A percentile compares a stretch with the other conserved stretches of the same genome.
Evolutionary conservation across 805 yeast species (phyloP).

Genomic region (Candida coleopterorum): DNA sequence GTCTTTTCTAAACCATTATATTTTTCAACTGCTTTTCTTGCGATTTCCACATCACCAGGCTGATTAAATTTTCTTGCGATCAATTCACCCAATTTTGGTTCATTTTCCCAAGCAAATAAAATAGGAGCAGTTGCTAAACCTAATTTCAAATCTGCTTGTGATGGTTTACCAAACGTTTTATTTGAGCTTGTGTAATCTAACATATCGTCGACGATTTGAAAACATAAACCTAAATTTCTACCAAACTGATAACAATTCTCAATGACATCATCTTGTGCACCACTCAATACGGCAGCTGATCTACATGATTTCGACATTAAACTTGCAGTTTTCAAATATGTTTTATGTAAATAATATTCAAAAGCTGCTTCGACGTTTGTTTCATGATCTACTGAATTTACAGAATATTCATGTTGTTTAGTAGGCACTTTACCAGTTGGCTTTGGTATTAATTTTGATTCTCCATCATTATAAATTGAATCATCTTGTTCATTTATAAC

Average conservation of each 20-base stretch:
- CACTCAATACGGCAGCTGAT: slow-evolving; percentile 89
- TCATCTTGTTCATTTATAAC: slow-evolving; percentile 47
- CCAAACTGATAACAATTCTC: slow-evolving; percentile 91
- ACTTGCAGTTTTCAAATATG: slow-evolving; percentile 92
- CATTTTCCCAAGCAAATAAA: slow-evolving; percentile 86
- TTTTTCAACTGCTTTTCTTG: slow-evolving; percentile 66
- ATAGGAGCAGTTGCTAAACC: slow-evolving; percentile 98
- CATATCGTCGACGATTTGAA: slow-evolving; percentile 95
- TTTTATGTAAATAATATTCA: slow-evolving; percentile 91
- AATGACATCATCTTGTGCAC: slow-evolving; percentile 68
- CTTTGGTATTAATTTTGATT: slow-evolving; percentile 42
- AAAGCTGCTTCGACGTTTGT: slow-evolving; percentile 82
- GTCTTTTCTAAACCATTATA: slow-evolving; percentile 77
- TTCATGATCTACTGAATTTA: slow-evolving; percentile 49
- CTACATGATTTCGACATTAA: slow-evolving; percentile 90
- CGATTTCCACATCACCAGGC: slow-evolving; percentile 81
- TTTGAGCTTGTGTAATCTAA: slow-evolving; percentile 90
- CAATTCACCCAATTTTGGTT: slow-evolving; percentile 77
- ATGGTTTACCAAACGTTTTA: slow-evolving; percentile 84
- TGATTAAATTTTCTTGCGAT: slow-evolving; percentile 77
- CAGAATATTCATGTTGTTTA: slow-evolving; percentile 53
- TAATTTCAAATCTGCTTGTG: slow-evolving; percentile 88
- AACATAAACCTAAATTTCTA: slow-evolving; percentile 87
- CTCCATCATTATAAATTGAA: slow-evolving; percentile 46
- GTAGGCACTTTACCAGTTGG: slow-evolving; percentile 64